Evolutionary conservation across 768 basidiomycete species (phyloP).

Genomic region (Pulveroboletus ravenelii): DNA sequence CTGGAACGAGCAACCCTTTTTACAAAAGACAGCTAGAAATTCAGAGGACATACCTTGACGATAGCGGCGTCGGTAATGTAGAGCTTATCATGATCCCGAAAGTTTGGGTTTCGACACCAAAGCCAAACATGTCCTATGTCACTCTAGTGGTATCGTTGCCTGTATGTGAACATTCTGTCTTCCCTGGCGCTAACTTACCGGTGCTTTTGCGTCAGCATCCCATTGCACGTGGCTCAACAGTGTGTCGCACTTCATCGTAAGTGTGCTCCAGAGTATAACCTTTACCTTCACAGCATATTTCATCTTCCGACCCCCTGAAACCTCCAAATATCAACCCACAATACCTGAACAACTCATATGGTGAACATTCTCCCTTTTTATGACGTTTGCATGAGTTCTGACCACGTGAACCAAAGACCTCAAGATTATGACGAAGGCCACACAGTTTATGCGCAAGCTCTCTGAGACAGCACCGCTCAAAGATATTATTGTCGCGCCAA

Average conservation of each 20-base stretch:
- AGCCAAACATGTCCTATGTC: constrained; percentile 11
- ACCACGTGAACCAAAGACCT: constrained; percentile 5
- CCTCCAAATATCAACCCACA: constrained; percentile 12
- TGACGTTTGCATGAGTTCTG: background rate
- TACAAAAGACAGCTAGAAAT: constrained; percentile 13
- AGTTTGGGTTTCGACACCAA: constrained; percentile 5
- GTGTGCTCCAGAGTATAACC: background rate
- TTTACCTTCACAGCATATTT: constrained; percentile 6
- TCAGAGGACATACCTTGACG: constrained; percentile 5
- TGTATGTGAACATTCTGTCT: constrained; percentile 1
- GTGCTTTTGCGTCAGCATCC: constrained; percentile 7
- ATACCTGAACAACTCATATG: constrained; percentile 13
- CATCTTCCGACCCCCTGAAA: constrained; percentile 11
- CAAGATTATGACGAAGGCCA: constrained; percentile 14
- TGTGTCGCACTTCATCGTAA: background rate
- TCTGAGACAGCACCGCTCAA: constrained; percentile 15
- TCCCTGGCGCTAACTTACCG: background rate
- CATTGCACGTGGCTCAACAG: constrained; percentile 15
- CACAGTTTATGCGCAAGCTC: constrained; percentile 10
- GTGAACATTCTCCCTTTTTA: background rate
- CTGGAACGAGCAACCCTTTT: background rate
- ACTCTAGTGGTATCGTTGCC: constrained; percentile 6
- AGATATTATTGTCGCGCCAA: constrained; percentile 12
- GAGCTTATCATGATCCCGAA: constrained; percentile 18
- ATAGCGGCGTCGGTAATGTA: constrained; percentile 8